A percentile compares a stretch with the other conserved stretches of the same genome.
phyloP scores from a whole-genome alignment of 2,329 filamentous ascomycete species.

The Aspergillus persii region DNA sequence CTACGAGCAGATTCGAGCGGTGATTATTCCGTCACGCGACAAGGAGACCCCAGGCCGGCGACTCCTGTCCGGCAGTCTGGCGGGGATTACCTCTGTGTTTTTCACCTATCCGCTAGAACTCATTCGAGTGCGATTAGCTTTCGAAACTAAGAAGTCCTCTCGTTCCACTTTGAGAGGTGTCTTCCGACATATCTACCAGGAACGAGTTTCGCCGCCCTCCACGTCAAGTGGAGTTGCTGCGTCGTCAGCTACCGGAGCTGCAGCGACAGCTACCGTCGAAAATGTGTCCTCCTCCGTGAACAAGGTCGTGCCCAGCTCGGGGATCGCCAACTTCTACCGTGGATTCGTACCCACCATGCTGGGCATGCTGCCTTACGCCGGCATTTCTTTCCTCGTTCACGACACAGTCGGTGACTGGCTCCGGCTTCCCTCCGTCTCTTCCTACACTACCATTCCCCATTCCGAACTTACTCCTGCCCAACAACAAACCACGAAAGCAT shows the following conservation, averaged over 20 bases:
- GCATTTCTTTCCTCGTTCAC: slow-evolving; percentile 92
- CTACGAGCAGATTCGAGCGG: slow-evolving; percentile 88
- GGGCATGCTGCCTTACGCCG: slow-evolving; percentile 96
- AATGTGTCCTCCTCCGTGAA: slow-evolving; percentile 42
- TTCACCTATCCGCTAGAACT: slow-evolving; percentile 95
- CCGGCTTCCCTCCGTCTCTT: slow-evolving; percentile 63
- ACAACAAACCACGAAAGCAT: slow-evolving; percentile 43
- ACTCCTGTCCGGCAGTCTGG: slow-evolving; percentile 44
- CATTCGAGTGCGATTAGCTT: slow-evolving; percentile 86
- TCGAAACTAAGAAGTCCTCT: slow-evolving; percentile 78
- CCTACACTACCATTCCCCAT: slow-evolving; percentile 72
- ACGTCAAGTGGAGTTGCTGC: slow-evolving; percentile 37
- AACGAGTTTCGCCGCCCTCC: slow-evolving; percentile 53
- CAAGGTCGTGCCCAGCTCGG: slow-evolving; percentile 59
- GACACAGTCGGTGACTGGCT: slow-evolving; percentile 85
- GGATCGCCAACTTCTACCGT: slow-evolving; percentile 88
- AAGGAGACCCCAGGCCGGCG: slow-evolving; percentile 80
- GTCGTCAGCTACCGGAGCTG: slow-evolving; percentile 38
- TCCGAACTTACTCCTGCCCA: slow-evolving; percentile 39
- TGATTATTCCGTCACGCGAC: slow-evolving; percentile 67
- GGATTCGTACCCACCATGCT: slow-evolving; percentile 87
- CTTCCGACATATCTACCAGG: slow-evolving; percentile 81
- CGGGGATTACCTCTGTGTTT: slow-evolving; percentile 85
- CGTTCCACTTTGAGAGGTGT: slow-evolving; percentile 72
- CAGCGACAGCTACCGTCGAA: slow-evolving; percentile 38